Conservation (phyloP, 2,329 filamentous ascomycete genomes). For the Tolypocladium tundrense region DNA sequence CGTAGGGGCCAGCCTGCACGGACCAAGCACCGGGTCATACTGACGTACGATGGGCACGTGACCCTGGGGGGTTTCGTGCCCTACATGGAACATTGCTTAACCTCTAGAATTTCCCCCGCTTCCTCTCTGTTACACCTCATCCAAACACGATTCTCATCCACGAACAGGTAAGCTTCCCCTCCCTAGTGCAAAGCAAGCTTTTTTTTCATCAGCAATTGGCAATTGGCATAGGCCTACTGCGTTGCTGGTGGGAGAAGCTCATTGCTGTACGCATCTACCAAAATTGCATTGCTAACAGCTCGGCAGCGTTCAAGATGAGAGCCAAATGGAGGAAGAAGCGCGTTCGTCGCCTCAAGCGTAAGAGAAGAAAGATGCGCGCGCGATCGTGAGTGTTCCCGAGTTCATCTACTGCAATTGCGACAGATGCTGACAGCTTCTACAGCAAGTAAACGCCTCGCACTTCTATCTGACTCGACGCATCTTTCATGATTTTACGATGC, state of each 20-base stretch:
- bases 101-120: slow-evolving; percentile 17
- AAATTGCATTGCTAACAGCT: slow-evolving; percentile 4
- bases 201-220: neutral
- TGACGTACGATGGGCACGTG: slow-evolving; percentile 17
- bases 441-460: slow-evolving; percentile 60
- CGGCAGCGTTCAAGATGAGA: slow-evolving; percentile 55
- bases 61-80: slow-evolving; percentile 23
- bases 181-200: neutral
- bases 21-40: neutral
- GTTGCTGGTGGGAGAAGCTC: neutral
- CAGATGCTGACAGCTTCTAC: slow-evolving; percentile 20
- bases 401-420: slow-evolving; percentile 2
- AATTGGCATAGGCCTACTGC: neutral
- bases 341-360: slow-evolving; percentile 96
- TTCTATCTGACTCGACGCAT: slow-evolving; percentile 44
- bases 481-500: slow-evolving; percentile 28
- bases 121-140: slow-evolving; percentile 24
- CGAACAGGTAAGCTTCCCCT: slow-evolving; percentile 26
- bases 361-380: slow-evolving; percentile 99
- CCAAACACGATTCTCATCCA: slow-evolving; percentile 35
- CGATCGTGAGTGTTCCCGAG: slow-evolving; percentile 63
- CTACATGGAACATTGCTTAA: slow-evolving; percentile 21
- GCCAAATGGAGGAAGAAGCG: slow-evolving; percentile 99
- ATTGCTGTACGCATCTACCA: neutral
- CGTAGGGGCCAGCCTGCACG: neutral